phyloP scores from a whole-genome alignment of 345 rosid species.

The Syzygium grande region DNA sequence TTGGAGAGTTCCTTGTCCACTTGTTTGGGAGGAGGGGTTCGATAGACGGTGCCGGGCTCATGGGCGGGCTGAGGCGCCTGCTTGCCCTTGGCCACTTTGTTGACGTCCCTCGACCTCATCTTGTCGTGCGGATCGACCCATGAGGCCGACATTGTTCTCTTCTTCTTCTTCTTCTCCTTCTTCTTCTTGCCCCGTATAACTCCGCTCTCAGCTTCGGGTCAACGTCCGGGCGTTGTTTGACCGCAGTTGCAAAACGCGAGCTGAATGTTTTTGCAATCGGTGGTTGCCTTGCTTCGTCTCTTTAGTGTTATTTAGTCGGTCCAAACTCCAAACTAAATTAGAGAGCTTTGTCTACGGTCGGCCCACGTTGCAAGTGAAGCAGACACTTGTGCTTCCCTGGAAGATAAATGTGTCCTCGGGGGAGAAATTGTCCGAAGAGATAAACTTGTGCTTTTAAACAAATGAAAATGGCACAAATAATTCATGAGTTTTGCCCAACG shows the following conservation, averaged over 20 bases:
- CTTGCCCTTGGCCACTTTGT: constrained; percentile 33
- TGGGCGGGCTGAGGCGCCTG: constrained; percentile 42
- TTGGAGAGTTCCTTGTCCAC: background rate
- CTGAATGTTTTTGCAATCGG: background rate
- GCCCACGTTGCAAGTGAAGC: background rate
- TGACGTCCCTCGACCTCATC: constrained; percentile 46
- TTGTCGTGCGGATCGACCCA: constrained; percentile 40
- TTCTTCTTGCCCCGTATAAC: background rate
- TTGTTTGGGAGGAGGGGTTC: constrained; percentile 16
- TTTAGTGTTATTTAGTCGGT: background rate
- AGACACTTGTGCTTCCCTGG: background rate
- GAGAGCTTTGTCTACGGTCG: background rate
- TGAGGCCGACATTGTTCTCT: constrained; percentile 14
- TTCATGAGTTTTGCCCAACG: too few relatives aligned
- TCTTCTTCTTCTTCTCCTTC: background rate
- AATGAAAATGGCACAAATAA: too few relatives aligned
- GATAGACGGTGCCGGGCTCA: constrained; percentile 17
- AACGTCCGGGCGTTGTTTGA: background rate
- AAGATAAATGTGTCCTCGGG: background rate
- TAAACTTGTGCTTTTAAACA: background rate
- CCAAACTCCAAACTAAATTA: background rate
- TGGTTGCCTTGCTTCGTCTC: background rate
- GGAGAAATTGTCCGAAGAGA: background rate
- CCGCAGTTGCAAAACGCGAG: background rate
- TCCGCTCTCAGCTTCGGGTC: background rate